phyloP scores from a whole-genome alignment of 2,329 filamentous ascomycete species.

The Alternaria rosae region DNA sequence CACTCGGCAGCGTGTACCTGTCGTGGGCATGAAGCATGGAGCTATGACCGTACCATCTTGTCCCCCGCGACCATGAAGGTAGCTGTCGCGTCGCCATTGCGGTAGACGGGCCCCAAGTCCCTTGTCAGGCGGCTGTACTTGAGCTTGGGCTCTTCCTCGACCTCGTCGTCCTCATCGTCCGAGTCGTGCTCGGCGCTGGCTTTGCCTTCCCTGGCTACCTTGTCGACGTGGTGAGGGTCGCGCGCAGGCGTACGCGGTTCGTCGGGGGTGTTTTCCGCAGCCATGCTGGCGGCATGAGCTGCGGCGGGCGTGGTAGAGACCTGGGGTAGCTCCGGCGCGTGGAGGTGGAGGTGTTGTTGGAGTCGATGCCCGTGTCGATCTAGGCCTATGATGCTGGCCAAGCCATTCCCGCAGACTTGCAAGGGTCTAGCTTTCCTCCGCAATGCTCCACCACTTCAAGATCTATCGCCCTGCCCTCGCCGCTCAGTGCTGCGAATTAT shows the following conservation, averaged over 20 bases:
- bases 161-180: constrained; percentile 75
- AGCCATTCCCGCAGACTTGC: constrained; percentile 24
- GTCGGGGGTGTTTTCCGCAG: constrained; percentile 46
- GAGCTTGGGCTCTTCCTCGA: constrained; percentile 91
- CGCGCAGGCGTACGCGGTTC: constrained; percentile 48
- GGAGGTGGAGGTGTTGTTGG: constrained; percentile 29
- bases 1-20: constrained; percentile 70
- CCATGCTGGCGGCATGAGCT: constrained; percentile 53
- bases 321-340: constrained; percentile 27
- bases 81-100: constrained; percentile 94
- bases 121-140: constrained; percentile 91
- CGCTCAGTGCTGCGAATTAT: constrained; percentile 21
- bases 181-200: constrained; percentile 36
- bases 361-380: constrained; percentile 26
- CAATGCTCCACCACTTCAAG: constrained; percentile 15
- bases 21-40: constrained; percentile 12
- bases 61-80: constrained; percentile 89
- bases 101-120: constrained; percentile 80
- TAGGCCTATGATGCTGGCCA: constrained; percentile 41
- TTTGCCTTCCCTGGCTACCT: constrained; percentile 31
- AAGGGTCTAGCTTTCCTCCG: constrained; percentile 22
- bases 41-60: constrained; percentile 77
- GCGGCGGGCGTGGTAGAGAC: constrained; percentile 27
- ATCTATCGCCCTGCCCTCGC: not conserved
- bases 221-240: constrained; percentile 20